phyloP scores from a whole-genome alignment of 192 early-diverging fungal genomes.

The Kickxella alabastrina region DNA sequence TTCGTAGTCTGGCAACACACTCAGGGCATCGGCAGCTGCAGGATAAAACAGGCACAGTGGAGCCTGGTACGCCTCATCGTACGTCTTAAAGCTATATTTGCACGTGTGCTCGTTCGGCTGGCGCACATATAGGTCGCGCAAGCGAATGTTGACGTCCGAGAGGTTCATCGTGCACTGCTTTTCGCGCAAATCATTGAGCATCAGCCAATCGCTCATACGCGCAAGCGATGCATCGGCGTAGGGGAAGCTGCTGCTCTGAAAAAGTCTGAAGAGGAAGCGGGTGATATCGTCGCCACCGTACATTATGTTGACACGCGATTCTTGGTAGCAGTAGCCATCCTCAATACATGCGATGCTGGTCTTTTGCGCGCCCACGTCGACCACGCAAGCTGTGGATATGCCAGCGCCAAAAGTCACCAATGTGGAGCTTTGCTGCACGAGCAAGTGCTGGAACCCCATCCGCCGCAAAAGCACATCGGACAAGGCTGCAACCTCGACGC shows the following conservation, averaged over 20 bases:
- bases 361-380: constrained; percentile 89
- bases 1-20: constrained; percentile 30
- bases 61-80: constrained; percentile 77
- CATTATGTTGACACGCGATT: constrained; percentile 62
- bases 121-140: constrained; percentile 79
- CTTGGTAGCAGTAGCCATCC: constrained; percentile 71
- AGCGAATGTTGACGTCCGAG: constrained; percentile 75
- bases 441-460: constrained; percentile 73
- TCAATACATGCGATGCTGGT: constrained; percentile 82
- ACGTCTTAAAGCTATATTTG: constrained; percentile 80
- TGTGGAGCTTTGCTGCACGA: constrained; percentile 76
- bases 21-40: constrained; percentile 32
- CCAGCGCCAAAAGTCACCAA: constrained; percentile 87
- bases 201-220: constrained; percentile 65
- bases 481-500: constrained; percentile 60
- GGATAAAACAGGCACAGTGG: constrained; percentile 68
- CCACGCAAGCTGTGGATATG: constrained; percentile 77
- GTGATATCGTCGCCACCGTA: constrained; percentile 92
- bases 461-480: constrained; percentile 64
- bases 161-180: constrained; percentile 82
- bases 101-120: constrained; percentile 62
- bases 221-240: constrained; percentile 63
- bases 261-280: constrained; percentile 61
- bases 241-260: constrained; percentile 68
- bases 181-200: constrained; percentile 80